Conservation (phyloP, 2,329 filamentous ascomycete genomes). For the Hymenoscyphus repandus region DNA sequence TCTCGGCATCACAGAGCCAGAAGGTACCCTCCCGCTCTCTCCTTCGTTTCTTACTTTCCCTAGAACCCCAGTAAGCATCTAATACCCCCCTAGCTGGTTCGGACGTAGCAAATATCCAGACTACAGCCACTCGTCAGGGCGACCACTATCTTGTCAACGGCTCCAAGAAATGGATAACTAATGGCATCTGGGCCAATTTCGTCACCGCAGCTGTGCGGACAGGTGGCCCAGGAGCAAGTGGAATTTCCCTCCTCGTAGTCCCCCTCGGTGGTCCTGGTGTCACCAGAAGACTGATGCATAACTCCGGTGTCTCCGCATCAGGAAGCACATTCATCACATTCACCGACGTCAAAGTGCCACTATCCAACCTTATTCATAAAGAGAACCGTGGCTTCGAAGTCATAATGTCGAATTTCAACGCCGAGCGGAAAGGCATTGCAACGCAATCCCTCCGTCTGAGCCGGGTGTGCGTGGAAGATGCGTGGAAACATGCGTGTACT, state of each 20-base stretch:
- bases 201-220: constrained; percentile 59
- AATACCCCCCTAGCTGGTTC: constrained; percentile 44
- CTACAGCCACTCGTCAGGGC: constrained; percentile 49
- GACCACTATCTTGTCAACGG: constrained; percentile 58
- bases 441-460: constrained; percentile 52
- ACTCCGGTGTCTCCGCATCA: constrained; percentile 62
- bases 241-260: constrained; percentile 55
- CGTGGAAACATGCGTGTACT: constrained; percentile 45
- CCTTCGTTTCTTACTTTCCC: too few species aligned
- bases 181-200: constrained; percentile 54
- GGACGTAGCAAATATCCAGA: constrained; percentile 59
- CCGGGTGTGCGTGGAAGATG: constrained; percentile 48
- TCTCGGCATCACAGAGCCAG: constrained; percentile 60
- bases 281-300: constrained; percentile 49
- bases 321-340: constrained; percentile 50
- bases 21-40: constrained; percentile 34
- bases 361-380: constrained; percentile 45
- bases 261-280: constrained; percentile 46
- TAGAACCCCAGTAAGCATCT: too few species aligned
- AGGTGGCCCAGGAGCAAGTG: constrained; percentile 45
- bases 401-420: constrained; percentile 57
- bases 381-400: constrained; percentile 52
- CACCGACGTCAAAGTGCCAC: constrained; percentile 50
- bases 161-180: constrained; percentile 65
- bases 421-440: constrained; percentile 54